These are phyloP conservation scores for Phytopythium mirpurense DNA, from an alignment of 352 stramenopile species.

Conservation along the genomic window DNA sequence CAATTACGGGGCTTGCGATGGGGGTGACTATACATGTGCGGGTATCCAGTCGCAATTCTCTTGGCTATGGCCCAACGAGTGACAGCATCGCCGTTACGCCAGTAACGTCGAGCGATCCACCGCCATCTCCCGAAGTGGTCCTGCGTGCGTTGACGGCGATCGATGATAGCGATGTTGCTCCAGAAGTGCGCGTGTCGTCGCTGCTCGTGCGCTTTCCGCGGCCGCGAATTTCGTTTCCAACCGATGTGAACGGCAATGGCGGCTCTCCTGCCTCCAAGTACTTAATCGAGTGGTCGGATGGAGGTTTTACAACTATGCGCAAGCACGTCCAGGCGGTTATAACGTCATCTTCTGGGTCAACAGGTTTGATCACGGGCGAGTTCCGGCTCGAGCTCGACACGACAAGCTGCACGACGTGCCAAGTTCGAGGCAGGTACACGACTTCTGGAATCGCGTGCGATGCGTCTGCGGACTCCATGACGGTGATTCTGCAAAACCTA, in stretches of 20 bases:
- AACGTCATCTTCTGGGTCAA: conserved; percentile 32
- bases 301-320: conserved; percentile 59
- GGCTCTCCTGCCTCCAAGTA: conserved; percentile 85
- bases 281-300: conserved; percentile 92
- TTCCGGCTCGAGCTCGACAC: conserved; percentile 88
- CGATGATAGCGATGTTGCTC: conserved; percentile 26
- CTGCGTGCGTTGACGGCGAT: conserved; percentile 31
- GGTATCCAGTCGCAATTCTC: conserved; percentile 88
- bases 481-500: conserved; percentile 88
- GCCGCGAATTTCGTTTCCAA: conserved; percentile 33
- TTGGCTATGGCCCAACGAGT: conserved; percentile 82
- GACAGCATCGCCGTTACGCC: conserved; percentile 72
- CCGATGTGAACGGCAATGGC: conserved; percentile 80
- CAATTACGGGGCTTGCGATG: conserved; percentile 83
- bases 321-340: conserved; percentile 61
- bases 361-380: conserved; percentile 34
- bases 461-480: conserved; percentile 47
- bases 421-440: conserved; percentile 56
- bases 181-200: conserved; percentile 61
- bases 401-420: conserved; percentile 62
- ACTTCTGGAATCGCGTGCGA: conserved; percentile 78
- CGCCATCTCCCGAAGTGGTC: conserved; percentile 63
- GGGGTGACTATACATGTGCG: conserved; percentile 87
- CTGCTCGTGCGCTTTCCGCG: conserved; percentile 82
- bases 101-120: conserved; percentile 86